phyloP scores from a whole-genome alignment of 1,139 yeast genomes.

The Taphrina confusa region DNA sequence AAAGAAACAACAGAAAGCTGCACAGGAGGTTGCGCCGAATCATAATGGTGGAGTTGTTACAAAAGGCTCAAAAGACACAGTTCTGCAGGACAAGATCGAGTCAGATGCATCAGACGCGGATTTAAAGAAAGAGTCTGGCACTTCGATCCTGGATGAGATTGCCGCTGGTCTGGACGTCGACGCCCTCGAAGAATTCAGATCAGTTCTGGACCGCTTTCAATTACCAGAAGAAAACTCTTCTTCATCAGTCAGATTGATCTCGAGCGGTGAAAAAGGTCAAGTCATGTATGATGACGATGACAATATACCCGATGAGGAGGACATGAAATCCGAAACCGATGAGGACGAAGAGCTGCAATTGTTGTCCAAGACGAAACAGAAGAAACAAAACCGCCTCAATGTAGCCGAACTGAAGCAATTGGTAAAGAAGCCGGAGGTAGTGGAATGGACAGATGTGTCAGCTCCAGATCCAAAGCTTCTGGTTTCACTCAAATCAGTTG shows the following conservation, averaged over 20 bases:
- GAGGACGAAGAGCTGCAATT: conserved; percentile 39
- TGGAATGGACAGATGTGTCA: conserved; percentile 87
- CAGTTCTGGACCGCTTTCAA: conserved; percentile 24
- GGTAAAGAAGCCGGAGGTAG: conserved; percentile 64
- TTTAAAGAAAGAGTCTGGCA: background rate
- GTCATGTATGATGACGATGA: conserved; percentile 49
- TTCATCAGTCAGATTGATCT: conserved; percentile 13
- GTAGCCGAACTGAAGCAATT: conserved; percentile 67
- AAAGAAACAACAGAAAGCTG: conserved; percentile 26
- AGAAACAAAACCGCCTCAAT: conserved; percentile 60
- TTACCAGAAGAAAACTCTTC: background rate
- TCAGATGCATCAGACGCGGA: background rate
- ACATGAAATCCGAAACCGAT: conserved; percentile 41
- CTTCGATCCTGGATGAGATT: conserved; percentile 21
- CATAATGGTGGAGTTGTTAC: background rate
- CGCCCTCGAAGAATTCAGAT: conserved; percentile 21
- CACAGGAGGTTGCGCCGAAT: background rate
- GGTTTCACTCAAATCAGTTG: conserved; percentile 63
- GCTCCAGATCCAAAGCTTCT: conserved; percentile 74
- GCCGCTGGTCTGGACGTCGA: conserved; percentile 17
- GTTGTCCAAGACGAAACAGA: conserved; percentile 52
- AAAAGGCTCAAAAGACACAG: too few species aligned
- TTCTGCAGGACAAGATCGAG: too few species aligned
- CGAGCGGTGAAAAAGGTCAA: conserved; percentile 43
- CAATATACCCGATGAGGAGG: conserved; percentile 40